Evolutionary conservation across 169 alveolate species (phyloP), one percentile per base, ranked within the genome.

Genomic region (Cryptosporidium parvum): DNA sequence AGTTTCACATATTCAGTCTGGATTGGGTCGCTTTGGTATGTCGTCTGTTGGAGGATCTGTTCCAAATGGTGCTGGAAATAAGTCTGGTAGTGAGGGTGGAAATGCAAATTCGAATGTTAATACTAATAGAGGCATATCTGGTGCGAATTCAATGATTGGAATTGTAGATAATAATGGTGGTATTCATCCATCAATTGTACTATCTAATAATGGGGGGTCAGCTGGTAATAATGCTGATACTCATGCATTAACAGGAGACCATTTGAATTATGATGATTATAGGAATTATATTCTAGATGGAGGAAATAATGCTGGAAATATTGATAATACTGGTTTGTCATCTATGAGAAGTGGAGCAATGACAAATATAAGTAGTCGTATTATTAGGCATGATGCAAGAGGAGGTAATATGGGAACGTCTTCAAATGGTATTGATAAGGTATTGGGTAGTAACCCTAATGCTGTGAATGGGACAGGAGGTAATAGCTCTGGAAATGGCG

Each of bases 251-350:
- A 18, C 71, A n/a, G 56, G 70, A 4, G 89, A 80, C 33, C 89
- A 80, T 16, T 23, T 80, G 35, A 80, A 62, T 31, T 80, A 62
- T 59, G 89, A 80, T 80, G 89, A 80, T 48, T 80, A 80, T 80
- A 80, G 89, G 18, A 65, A 65, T 80, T 80, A 80, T 65, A 80
- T 80, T 21, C 39, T 80, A 39, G 89, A 80, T 62, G 75, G 80
- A 26, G 75, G 33, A 5, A 33, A 33, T 23, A 39, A 39, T 26
- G 7, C 61, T 26, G 44, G 42, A 7, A 26, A 26, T 39, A 48
- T 21, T 29, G 75, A 65, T 39, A 65, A 0, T 62, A 56, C 69
- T 21, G 44, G 62, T 53, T 18, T 53, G 7, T 48, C 85, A 23
- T 16, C 42, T 2, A 31, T 72, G 62, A 69, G 61, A 42, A 65